Percentiles rank a stretch among this genome's conserved stretches.
These are phyloP conservation scores for Ramichloridium luteum DNA, from an alignment of 2,329 filamentous ascomycete species.

Conservation along the genomic window DNA sequence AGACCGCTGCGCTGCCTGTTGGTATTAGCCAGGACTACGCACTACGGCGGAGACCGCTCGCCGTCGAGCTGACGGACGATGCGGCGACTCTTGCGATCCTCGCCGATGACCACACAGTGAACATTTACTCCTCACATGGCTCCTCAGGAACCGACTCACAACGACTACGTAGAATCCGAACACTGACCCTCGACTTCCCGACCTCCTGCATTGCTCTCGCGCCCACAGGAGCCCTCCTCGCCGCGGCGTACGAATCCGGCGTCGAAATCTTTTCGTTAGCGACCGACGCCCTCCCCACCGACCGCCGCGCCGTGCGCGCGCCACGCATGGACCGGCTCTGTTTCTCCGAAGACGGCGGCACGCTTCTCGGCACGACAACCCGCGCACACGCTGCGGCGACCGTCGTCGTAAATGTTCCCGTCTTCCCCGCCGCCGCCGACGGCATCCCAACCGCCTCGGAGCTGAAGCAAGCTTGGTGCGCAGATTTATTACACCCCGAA, in stretches of 20 bases:
- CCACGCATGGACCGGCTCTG: conserved; percentile 24
- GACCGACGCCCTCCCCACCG: conserved; percentile 38
- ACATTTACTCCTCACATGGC: conserved; percentile 65
- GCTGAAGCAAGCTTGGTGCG: conserved; percentile 28
- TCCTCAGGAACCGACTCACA: conserved; percentile 30
- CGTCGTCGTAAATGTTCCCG: conserved; percentile 24
- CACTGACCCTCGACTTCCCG: conserved; percentile 63
- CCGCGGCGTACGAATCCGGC: conserved; percentile 75
- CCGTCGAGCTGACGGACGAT: conserved; percentile 67
- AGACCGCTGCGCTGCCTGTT: conserved; percentile 49
- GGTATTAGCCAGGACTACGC: conserved; percentile 61
- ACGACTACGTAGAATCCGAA: conserved; percentile 53
- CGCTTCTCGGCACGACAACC: conserved; percentile 26
- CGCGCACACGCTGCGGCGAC: conserved; percentile 26
- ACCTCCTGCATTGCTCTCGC: conserved; percentile 71
- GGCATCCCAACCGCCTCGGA: conserved; percentile 24
- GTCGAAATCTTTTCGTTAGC: conserved; percentile 73
- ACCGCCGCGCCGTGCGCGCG: conserved; percentile 25
- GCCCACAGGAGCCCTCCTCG: conserved; percentile 66
- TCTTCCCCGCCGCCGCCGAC: conserved; percentile 22
- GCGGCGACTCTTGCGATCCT: conserved; percentile 63
- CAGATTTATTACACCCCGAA: conserved; percentile 26
- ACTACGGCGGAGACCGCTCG: conserved; percentile 60
- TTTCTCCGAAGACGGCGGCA: conserved; percentile 27
- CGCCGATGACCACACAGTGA: conserved; percentile 70